A percentile compares a stretch with the other conserved stretches of the same genome.
Conservation (phyloP, 2,329 filamentous ascomycete genomes). For the Pleurostoma richardsiae region DNA sequence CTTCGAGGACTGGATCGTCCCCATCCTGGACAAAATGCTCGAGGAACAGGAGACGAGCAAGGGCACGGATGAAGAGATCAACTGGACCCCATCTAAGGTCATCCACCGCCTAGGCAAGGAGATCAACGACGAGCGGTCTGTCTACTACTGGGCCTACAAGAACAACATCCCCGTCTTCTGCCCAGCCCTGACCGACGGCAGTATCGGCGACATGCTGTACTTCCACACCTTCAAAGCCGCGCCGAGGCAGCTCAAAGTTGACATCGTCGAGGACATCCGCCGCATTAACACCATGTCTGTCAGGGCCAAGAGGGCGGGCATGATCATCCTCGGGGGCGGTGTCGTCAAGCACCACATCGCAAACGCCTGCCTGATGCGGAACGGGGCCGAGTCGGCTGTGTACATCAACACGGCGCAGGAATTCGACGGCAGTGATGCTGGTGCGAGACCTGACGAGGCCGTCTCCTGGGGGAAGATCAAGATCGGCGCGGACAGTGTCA, state of each 20-base stretch:
- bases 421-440: conserved; percentile 95
- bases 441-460: conserved; percentile 90
- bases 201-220: conserved; percentile 95
- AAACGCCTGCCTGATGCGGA: conserved; percentile 95
- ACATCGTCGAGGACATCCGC: conserved; percentile 91
- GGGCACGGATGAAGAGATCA: conserved; percentile 62
- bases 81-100: conserved; percentile 92
- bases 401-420: conserved; percentile 98
- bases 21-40: conserved; percentile 91
- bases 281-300: conserved; percentile 90
- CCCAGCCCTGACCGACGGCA: conserved; percentile 91
- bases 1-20: conserved; percentile 96
- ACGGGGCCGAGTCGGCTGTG: conserved; percentile 92
- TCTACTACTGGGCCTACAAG: conserved; percentile 97
- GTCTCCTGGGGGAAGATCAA: conserved; percentile 99
- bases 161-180: conserved; percentile 98
- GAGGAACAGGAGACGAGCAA: conserved; percentile 84
- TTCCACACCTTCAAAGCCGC: conserved; percentile 94
- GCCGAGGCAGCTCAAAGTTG: conserved; percentile 74
- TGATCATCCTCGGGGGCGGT: conserved; percentile 92
- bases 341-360: conserved; percentile 98
- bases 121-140: conserved; percentile 86
- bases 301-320: conserved; percentile 79
- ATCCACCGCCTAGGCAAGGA: conserved; percentile 87
- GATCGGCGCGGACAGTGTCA: conserved; percentile 78